Evolutionary conservation across 768 basidiomycete genomes (phyloP), one percentile per base, ranked within the genome.

Genomic region (Dacryopinax primogenitus): DNA sequence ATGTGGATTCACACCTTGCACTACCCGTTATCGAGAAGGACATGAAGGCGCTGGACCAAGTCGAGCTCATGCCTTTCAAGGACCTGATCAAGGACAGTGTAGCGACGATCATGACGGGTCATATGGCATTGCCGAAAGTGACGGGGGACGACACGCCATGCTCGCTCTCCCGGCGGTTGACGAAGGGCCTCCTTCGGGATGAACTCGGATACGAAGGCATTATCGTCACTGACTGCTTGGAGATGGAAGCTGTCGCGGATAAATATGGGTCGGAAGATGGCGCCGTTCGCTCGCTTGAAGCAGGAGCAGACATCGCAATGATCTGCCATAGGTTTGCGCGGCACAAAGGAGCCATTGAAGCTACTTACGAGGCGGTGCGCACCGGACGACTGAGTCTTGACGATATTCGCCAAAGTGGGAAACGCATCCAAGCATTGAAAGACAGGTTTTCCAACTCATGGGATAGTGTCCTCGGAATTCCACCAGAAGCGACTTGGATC

Each of bases 301-400:
- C 87, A 0, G 86, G 86, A 2, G 84, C 83, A 16, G 87, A 88
- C 65, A 74, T 88, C n/a, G 84, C 77, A 2, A 88, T 88, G 87
- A 82, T 86, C 41, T 88, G 86, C 67, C 87, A 88, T 69, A 82
- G 79, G 7, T 79, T 82, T 64, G 74, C 73, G 15, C 72, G 78
- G 65, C 86, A 88, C 67, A 74, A 73, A 13, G 81, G 79, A 0
- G 83, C 86, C 0, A 66, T 88, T 1, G 76, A 82, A 66, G 76
- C 73, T 26, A 78, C 80, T 1, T 86, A 81, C 70, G 70, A 71
- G 16, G 86, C 85, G 0, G 70, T 86, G 26, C 15, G 70, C 74
- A 69, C 1, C 83, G 83, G 2, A 66, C 73, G 18, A 65, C 36
- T 87, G 30, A 69, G 73, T 0, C 65, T 78, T 11, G 78, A 74